Base-by-base conservation (phyloP, 1,139 yeast species). In the Yarrowia galli region DNA sequence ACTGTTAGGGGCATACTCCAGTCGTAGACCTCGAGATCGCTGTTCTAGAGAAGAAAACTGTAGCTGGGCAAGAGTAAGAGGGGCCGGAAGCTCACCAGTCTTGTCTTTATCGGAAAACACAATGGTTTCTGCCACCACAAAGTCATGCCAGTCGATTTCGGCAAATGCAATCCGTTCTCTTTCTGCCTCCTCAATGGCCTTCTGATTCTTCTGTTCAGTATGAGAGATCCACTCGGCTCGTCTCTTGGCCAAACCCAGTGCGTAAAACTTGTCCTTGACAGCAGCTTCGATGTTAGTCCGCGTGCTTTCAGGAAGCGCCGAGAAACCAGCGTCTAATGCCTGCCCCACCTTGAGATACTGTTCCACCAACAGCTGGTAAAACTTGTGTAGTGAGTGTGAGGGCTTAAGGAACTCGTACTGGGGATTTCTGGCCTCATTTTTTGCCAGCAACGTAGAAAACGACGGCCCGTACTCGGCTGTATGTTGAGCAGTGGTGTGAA, bases 111-210 rank as follows among this genome's bases (percentile, higher is more conserved):
- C 87, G 46, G 86, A 87, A 73, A 92, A 89, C 67, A 84, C 85
- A 15, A 92, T 81, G 1, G 88, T 86, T 65, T 88, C 92, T 3
- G 90, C 89, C 20, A 92, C 81, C 1, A 83, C 80, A 74, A 92
- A 92, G 70, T 90, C 91, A 70, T 88, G 88, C 99, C 99, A 95
- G 77, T 93, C 93, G 32, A 92, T 88, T 38, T 89, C 85, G 0
- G 96, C 93, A 78, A 83, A 91, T 61, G 85, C 87, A 35, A 86
- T 81, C 78, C 75, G 71, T 67, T 83, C 83, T 67, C 79, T 71
- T 69, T 79, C 79, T 67, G 77, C 72, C 68, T 77, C 72, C 74
- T 80, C 75, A 69, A 77, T 72, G 38, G 75, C 74, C 63, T 77
- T 74, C 38, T 72, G 71, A 10, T 69, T 77, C 71, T 82, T 76